Base-by-base conservation (phyloP, 257 asterid species). In the Primulina eburnea region DNA sequence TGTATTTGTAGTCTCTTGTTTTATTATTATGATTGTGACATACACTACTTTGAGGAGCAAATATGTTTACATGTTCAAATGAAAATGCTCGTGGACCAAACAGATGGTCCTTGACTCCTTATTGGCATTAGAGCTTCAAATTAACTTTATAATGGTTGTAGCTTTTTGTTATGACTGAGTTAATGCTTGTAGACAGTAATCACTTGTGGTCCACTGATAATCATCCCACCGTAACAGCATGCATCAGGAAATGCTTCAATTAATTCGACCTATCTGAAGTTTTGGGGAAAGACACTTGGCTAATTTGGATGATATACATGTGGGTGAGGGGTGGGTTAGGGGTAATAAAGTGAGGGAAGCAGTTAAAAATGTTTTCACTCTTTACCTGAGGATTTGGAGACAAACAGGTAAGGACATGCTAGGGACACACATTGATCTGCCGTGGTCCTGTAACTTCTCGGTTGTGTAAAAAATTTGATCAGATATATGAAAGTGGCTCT, bases 101-200 rank as follows among this genome's bases (percentile, higher is more conserved):
- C 2, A 9, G 50, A 32, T 32, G 34, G 34, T 32, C 12, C 40
- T 35, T 35, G 50, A 38, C 9, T 60, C 34, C 65, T 29, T 30
- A 10, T 18, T 60, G 43, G n/a, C 50, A 38, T 38, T 38, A 38
- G 16, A 38, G 12, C 4, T 28, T 60, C n/a, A 60, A 12, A 18
- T 30, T 17, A 60, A 29, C 16, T 60, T 35, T 60, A 28, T 30
- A 10, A 28, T 6, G 2, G 9, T 33, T n/a, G 17, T 34, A 29
- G 26, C 26, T 4, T 26, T 35, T 32, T 4, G 35, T 28, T 28
- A 28, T 28, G 30, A 28, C 14, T 16, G 47, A 61, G 35, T 16
- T 61, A 20, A 32, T 30, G 40, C 38, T 65, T 65, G 7, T 38
- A 43, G 70, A 65, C 14, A 26, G 8, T 65, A 65, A 12, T 40